phyloP scores from a whole-genome alignment of 106 monocot species.

The Allium cepa region DNA sequence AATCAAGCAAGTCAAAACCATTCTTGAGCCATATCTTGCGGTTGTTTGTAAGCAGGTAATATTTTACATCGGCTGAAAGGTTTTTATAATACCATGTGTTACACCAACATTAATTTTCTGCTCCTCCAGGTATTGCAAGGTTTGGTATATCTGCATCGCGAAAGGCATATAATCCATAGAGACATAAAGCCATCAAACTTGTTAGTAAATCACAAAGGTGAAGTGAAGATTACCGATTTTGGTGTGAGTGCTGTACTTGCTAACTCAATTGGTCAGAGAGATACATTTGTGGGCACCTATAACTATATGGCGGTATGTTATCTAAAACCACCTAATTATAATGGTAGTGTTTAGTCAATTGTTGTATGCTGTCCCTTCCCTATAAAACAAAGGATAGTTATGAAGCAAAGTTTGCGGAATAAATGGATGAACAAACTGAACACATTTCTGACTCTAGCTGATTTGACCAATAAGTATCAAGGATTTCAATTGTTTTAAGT shows the following conservation, averaged over 20 bases:
- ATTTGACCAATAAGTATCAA: too few relatives aligned
- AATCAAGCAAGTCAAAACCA: conserved; percentile 80
- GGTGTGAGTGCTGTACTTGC: conserved; percentile 93
- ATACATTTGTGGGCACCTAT: conserved; percentile 96
- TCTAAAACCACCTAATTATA: not conserved
- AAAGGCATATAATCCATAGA: conserved; percentile 91
- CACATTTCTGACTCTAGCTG: too few relatives aligned
- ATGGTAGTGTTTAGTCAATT: too few relatives aligned
- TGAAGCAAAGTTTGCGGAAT: too few relatives aligned
- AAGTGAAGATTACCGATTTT: conserved; percentile 91
- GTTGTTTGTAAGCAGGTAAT: conserved; percentile 88
- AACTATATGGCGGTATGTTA: conserved; percentile 85
- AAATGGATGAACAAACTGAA: too few relatives aligned
- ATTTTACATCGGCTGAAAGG: not conserved
- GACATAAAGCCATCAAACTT: conserved; percentile 91
- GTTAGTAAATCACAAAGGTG: conserved; percentile 77
- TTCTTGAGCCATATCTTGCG: conserved; percentile 96
- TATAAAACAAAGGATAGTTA: too few relatives aligned
- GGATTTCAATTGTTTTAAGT: too few relatives aligned
- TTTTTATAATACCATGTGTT: not conserved
- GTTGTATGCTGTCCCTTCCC: too few relatives aligned
- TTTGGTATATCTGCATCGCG: conserved; percentile 83
- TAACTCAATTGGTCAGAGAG: conserved; percentile 82
- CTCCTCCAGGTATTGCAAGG: conserved; percentile 73
- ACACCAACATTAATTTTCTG: not conserved